Evolutionary conservation across 148 eudicot genomes (phyloP).

Genomic region (Rhododendron kiyosumense): DNA sequence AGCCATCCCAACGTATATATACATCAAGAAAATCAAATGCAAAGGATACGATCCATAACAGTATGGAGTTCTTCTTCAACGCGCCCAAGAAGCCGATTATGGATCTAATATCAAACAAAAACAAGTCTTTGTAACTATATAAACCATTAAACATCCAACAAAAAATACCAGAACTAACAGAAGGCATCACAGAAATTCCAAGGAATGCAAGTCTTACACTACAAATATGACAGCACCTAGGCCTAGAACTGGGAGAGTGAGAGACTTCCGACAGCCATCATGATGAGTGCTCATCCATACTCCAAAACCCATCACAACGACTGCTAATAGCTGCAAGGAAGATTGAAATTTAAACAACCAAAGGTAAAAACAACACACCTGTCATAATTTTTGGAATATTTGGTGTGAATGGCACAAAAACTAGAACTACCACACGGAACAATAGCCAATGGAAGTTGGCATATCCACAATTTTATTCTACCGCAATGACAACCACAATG

Average conservation of each 20-base stretch:
- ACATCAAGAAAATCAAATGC: background rate
- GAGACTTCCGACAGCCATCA: constrained; percentile 81
- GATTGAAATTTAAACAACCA: background rate
- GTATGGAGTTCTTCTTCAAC: constrained; percentile 71
- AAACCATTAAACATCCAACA: background rate
- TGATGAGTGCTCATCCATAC: constrained; percentile 88
- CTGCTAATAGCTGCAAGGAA: constrained; percentile 63
- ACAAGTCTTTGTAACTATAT: background rate
- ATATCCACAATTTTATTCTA: background rate
- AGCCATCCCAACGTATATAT: background rate
- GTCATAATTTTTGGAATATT: background rate
- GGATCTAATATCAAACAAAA: constrained; percentile 50
- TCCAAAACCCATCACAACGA: constrained; percentile 74
- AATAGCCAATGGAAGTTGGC: background rate
- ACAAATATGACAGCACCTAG: constrained; percentile 79
- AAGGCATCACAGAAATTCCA: background rate
- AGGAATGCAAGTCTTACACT: constrained; percentile 48
- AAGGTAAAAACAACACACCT: background rate
- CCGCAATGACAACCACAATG: background rate
- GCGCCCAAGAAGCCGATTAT: constrained; percentile 89
- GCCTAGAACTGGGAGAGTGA: constrained; percentile 88
- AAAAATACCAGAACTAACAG: background rate
- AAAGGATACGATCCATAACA: constrained; percentile 92
- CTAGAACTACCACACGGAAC: background rate
- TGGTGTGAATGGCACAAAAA: background rate